Evolutionary conservation across 805 yeast species (phyloP), one percentile per base, ranked within the genome.

Genomic region (Clavispora vitiphila): DNA sequence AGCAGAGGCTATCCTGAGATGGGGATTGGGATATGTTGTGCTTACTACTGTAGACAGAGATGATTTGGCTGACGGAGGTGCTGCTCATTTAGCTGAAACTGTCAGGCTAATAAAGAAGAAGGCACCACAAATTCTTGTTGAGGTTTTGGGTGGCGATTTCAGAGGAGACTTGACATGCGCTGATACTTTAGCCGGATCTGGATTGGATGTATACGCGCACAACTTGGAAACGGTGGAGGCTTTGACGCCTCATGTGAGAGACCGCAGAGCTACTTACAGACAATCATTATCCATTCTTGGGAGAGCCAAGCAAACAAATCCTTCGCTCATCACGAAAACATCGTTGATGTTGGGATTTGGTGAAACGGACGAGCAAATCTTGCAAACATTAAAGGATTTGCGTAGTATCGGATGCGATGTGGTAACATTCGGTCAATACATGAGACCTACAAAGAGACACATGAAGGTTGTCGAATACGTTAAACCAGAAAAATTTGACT

Each of bases 1-100:
- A 0, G 98, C 98, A 0, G 96, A 86, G 54, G 99, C 99, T 23
- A 89, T 93, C 44, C 80, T 87, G 32, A 81, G 96, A 65, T 93
- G 99, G 99, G 98, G 98, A 0, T 75, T 93, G 49, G 99, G 99
- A 21, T 93, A 93, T 60, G 97, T 93, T 8, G 99, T 93, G 16
- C 71, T 93, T 49, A 93, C 99, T 14, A 90, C 99, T 1, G 99
- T 93, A 15, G 99, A 93, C 62, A 78, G 99, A 66, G 99, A 93
- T 62, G 99, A 93, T 63, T 72, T 93, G 52, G 54, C 74, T 0
- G 99, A 93, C 58, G 97, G 98, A 45, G 99, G 99, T 34, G 82
- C 97, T 3, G 71, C 79, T 46, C 99, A 93, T 65, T 77, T 93
- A 56, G 84, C 95, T 0, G 84, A 85, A 56, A 91, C 99, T 0